Percentiles rank a stretch among this genome's conserved stretches.
Evolutionary conservation across 164 flowering plant species (phyloP).

Genomic region (Cinnamomum micranthum): DNA sequence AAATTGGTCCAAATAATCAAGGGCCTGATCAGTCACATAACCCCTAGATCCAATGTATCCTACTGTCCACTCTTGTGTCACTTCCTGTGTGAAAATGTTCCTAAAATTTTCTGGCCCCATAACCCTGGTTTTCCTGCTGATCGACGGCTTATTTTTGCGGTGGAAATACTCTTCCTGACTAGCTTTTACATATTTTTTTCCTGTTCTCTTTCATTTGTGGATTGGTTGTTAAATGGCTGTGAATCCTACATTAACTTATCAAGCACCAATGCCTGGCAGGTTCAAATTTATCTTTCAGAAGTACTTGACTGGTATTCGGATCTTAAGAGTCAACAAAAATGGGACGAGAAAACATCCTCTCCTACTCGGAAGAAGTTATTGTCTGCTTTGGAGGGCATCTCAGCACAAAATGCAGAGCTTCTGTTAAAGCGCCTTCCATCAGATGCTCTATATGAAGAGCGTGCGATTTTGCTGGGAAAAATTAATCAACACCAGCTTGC

Average conservation of each 20-base stretch:
- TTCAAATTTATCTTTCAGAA: conserved; percentile 97
- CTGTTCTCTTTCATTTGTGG: neutral
- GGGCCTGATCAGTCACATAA: no score
- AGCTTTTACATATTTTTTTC: neutral
- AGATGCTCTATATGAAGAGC: conserved; percentile 92
- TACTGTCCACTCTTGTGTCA: no score
- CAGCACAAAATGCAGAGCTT: conserved; percentile 81
- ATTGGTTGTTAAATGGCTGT: neutral
- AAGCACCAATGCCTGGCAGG: conserved; percentile 32
- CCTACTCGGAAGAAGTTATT: conserved; percentile 81
- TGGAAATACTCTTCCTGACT: neutral
- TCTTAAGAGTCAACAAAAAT: conserved; percentile 56
- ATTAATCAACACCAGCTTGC: conserved; percentile 98
- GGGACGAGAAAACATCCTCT: conserved; percentile 83
- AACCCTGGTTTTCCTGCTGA: neutral
- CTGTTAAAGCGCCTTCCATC: conserved; percentile 79
- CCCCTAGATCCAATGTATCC: no score
- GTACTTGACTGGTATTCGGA: conserved; percentile 86
- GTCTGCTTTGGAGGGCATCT: conserved; percentile 76
- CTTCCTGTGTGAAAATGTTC: neutral
- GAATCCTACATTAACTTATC: neutral
- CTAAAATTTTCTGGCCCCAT: neutral
- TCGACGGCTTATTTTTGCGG: neutral
- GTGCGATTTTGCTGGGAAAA: conserved; percentile 90
- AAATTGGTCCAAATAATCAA: no score